Conservation (phyloP, 129 eudicot genomes). For the Tagetes patula region DNA sequence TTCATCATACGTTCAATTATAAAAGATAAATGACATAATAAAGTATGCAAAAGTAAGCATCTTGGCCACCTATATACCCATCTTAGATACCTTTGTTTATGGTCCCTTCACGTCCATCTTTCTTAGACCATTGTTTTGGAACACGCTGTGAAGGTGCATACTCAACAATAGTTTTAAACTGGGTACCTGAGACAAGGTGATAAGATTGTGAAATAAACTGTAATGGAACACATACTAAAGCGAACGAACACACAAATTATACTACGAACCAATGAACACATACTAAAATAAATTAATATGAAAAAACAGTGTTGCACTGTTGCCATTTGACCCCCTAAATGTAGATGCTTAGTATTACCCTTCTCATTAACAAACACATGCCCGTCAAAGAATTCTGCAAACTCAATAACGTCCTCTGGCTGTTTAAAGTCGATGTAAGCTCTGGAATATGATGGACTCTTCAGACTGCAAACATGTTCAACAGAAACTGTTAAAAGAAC, state of each 20-base stretch:
- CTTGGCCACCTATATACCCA: not conserved
- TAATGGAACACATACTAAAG: not conserved
- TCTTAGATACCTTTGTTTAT: constrained; percentile 61
- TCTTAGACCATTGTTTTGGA: constrained; percentile 76
- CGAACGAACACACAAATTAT: constrained; percentile 4
- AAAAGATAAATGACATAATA: not conserved
- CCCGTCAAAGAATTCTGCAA: constrained; percentile 85
- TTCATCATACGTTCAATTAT: constrained; percentile 24
- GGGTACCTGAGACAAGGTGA: constrained; percentile 56
- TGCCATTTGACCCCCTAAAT: constrained; percentile 16
- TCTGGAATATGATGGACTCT: constrained; percentile 55
- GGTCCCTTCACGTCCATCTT: constrained; percentile 93
- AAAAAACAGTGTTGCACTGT: constrained; percentile 7
- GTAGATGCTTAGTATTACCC: constrained; percentile 47
- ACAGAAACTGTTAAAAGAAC: constrained; percentile 13
- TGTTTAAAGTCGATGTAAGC: constrained; percentile 77
- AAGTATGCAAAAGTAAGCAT: constrained; percentile 21
- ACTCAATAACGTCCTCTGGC: constrained; percentile 84
- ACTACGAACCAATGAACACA: not conserved
- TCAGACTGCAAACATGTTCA: constrained; percentile 59
- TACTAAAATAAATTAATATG: not conserved
- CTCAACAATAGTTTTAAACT: constrained; percentile 76
- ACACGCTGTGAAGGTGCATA: constrained; percentile 96
- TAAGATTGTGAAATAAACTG: not conserved
- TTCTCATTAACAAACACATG: constrained; percentile 93